Percentiles rank a stretch among this genome's conserved stretches.
These are phyloP conservation scores for Moelleriella libera DNA, from an alignment of 2,329 filamentous ascomycete species.

Conservation along the genomic window DNA sequence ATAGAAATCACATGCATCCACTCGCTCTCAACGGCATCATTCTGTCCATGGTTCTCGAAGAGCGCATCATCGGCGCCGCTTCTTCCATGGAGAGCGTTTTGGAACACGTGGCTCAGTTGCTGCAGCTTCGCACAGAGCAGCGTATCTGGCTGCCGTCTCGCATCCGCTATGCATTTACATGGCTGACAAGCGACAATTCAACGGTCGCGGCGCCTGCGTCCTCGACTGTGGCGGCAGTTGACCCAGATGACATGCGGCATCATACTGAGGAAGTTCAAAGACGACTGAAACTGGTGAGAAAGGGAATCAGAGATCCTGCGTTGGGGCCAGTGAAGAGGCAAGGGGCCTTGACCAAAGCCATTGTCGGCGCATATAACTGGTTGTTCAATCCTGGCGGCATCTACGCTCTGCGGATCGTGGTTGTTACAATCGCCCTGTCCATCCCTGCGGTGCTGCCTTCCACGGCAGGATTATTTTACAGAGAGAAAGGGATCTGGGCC, in stretches of 20 bases:
- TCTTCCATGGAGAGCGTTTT: conserved; percentile 19
- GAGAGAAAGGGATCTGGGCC: conserved; percentile 36
- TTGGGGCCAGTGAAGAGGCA: conserved; percentile 1
- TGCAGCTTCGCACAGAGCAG: conserved; percentile 16
- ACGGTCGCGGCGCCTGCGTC: conserved; percentile 8
- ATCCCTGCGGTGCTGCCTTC: conserved; percentile 27
- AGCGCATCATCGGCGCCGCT: conserved; percentile 19
- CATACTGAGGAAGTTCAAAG: conserved; percentile 19
- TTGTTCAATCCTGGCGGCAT: conserved; percentile 26
- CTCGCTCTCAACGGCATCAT: conserved; percentile 24
- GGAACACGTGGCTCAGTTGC: conserved; percentile 19
- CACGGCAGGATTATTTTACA: conserved; percentile 33
- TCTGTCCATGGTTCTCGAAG: conserved; percentile 31
- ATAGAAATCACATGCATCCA: conserved; percentile 9
- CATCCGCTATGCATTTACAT: conserved; percentile 22
- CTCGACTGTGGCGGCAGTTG: conserved; percentile 5
- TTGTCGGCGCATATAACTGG: conserved; percentile 23
- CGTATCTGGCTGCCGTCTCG: conserved; percentile 28
- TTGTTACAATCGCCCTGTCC: conserved; percentile 27
- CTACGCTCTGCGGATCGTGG: conserved; percentile 31
- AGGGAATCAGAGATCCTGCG: conserved; percentile 6
- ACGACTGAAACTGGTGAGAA: conserved; percentile 19
- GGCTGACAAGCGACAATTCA: conserved; percentile 16
- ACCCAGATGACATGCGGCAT: conserved; percentile 11
- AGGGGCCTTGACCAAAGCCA: conserved; percentile 8